Percentiles rank a stretch among this genome's conserved stretches.
Evolutionary conservation across 2,329 filamentous ascomycete species (phyloP).

Genomic region (Dryadomyces quercus-mongolicae): DNA sequence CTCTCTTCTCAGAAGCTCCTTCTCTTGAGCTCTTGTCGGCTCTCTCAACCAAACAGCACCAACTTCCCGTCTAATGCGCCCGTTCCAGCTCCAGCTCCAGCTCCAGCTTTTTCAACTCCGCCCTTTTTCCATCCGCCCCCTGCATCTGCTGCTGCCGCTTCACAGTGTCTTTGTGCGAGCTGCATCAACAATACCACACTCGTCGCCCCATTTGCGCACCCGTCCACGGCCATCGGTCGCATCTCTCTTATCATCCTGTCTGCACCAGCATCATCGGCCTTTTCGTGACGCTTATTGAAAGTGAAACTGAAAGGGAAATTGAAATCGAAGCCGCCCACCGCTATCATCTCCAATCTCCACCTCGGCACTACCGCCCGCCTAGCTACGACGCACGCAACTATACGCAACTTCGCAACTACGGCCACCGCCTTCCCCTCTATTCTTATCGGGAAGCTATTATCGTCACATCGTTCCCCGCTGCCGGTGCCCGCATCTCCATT

Average conservation of each 20-base stretch:
- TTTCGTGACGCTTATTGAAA: constrained; percentile 2
- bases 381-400: too few species aligned
- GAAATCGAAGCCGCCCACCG: not conserved
- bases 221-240: not conserved
- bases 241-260: not conserved
- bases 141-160: not conserved
- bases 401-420: not conserved
- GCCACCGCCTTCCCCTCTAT: constrained; percentile 11
- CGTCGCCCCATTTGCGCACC: not conserved
- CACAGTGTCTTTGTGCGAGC: not conserved
- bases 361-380: too few species aligned
- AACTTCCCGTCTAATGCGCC: constrained; percentile 7
- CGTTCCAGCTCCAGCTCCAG: constrained; percentile 11
- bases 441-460: constrained; percentile 12
- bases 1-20: not conserved
- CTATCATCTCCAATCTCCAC: not conserved
- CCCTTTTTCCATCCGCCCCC: constrained; percentile 2
- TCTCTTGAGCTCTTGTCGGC: too few species aligned
- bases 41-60: not conserved
- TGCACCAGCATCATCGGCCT: constrained; percentile 8
- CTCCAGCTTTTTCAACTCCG: constrained; percentile 15
- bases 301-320: too few species aligned
- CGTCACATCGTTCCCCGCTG: constrained; percentile 6
- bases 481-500: constrained; percentile 5
- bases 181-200: not conserved